phyloP scores from a whole-genome alignment of 257 asterid species.

The Lavandula angustifolia region DNA sequence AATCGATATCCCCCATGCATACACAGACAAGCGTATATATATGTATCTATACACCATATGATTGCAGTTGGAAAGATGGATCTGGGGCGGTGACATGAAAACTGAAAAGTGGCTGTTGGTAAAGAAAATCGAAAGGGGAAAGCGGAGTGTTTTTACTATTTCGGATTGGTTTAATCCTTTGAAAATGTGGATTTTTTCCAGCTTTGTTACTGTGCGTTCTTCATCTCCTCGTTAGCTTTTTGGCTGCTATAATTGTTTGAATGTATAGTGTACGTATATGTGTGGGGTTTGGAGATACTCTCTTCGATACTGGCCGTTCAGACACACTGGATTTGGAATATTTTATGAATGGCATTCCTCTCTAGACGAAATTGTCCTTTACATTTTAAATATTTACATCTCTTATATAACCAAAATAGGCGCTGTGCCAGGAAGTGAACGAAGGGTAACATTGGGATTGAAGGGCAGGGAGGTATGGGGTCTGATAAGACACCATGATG shows the following conservation, averaged over 20 bases:
- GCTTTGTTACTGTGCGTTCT: constrained; percentile 30
- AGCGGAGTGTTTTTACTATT: constrained; percentile 31
- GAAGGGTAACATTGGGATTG: constrained; percentile 21
- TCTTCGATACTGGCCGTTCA: constrained; percentile 34
- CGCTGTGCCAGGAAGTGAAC: background rate
- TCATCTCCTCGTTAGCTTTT: background rate
- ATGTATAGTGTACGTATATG: constrained; percentile 24
- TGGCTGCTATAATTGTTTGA: background rate
- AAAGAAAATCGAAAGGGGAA: constrained; percentile 38
- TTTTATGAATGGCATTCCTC: constrained; percentile 39
- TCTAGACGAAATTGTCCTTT: constrained; percentile 41
- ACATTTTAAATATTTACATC: background rate
- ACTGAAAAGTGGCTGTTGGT: constrained; percentile 44
- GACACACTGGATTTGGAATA: constrained; percentile 45
- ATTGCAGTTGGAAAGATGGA: constrained; percentile 36
- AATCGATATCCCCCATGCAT: constrained; percentile 33
- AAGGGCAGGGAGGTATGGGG: constrained; percentile 36
- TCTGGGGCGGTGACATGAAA: constrained; percentile 41
- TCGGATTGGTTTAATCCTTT: constrained; percentile 27
- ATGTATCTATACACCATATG: background rate
- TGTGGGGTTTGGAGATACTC: constrained; percentile 19
- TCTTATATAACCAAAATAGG: too few species aligned
- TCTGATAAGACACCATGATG: constrained; percentile 65
- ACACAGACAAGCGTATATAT: background rate
- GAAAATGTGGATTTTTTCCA: constrained; percentile 23